Conservation (phyloP, 805 yeast genomes). For the Spathaspora passalidarum region DNA sequence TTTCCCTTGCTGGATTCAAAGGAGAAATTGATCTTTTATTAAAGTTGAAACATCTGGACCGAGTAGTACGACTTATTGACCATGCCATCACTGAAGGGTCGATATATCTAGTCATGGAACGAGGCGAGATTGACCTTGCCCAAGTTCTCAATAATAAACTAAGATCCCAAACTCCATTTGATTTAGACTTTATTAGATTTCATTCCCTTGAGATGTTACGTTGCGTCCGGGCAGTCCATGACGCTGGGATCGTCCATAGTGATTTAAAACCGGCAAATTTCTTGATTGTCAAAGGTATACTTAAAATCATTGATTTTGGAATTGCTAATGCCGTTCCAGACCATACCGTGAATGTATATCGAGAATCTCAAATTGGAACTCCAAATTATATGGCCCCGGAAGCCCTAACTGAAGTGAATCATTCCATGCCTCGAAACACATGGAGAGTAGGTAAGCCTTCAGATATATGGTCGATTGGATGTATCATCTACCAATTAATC, state of each 20-base stretch:
- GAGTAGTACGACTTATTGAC: constrained; percentile 80
- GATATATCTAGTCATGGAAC: constrained; percentile 82
- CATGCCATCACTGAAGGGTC: constrained; percentile 64
- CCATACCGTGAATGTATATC: constrained; percentile 82
- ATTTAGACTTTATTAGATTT: constrained; percentile 72
- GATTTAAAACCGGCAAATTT: constrained; percentile 74
- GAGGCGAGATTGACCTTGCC: constrained; percentile 89
- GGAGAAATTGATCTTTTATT: constrained; percentile 82
- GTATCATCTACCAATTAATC: constrained; percentile 92
- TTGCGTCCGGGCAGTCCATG: constrained; percentile 87
- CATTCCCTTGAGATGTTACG: constrained; percentile 74
- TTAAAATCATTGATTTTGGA: constrained; percentile 93
- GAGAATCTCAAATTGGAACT: constrained; percentile 91
- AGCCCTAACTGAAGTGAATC: constrained; percentile 65
- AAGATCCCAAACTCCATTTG: constrained; percentile 44
- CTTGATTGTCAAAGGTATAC: constrained; percentile 74
- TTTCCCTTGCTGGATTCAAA: constrained; percentile 73
- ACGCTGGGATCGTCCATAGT: constrained; percentile 79
- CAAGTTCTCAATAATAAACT: constrained; percentile 65
- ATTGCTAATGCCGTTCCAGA: constrained; percentile 93
- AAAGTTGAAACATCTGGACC: constrained; percentile 51
- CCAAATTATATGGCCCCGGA: constrained; percentile 99
- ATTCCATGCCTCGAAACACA: constrained; percentile 24
- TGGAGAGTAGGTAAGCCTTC: constrained; percentile 92
- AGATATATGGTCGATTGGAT: constrained; percentile 98